A percentile compares a stretch with the other conserved stretches of the same genome.
These are phyloP conservation scores for Phylloporus scabripes DNA, from an alignment of 768 basidiomycete species.

Conservation along the genomic window DNA sequence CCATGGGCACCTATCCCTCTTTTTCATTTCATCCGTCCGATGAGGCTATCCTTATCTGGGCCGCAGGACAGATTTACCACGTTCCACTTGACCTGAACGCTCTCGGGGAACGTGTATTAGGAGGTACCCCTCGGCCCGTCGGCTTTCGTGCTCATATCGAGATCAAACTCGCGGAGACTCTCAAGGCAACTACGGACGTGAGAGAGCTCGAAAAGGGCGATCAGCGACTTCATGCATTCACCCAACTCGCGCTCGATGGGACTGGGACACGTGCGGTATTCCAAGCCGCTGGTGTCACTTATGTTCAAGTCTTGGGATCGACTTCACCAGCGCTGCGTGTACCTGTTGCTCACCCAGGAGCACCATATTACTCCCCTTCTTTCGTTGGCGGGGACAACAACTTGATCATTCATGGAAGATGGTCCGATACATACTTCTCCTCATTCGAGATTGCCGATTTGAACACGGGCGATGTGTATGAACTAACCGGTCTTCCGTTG, in stretches of 20 bases:
- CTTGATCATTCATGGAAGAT: slow-evolving; percentile 58
- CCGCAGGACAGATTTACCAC: slow-evolving; percentile 61
- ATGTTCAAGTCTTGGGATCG: slow-evolving; percentile 21
- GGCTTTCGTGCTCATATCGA: slow-evolving; percentile 60
- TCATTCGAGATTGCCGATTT: slow-evolving; percentile 62
- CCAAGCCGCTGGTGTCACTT: slow-evolving; percentile 54
- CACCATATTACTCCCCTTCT: slow-evolving; percentile 62
- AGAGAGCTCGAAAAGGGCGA: slow-evolving; percentile 47
- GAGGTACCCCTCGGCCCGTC: slow-evolving; percentile 42
- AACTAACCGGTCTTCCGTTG: slow-evolving; percentile 52
- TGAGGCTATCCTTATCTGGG: slow-evolving; percentile 58
- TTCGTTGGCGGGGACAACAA: slow-evolving; percentile 40
- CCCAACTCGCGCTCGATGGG: slow-evolving; percentile 53
- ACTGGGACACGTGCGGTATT: slow-evolving; percentile 51
- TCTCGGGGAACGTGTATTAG: slow-evolving; percentile 44
- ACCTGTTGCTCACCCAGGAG: slow-evolving; percentile 44
- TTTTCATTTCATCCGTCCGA: slow-evolving; percentile 48
- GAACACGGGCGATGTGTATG: slow-evolving; percentile 37
- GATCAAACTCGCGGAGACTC: slow-evolving; percentile 59
- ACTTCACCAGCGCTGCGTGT: slow-evolving; percentile 33
- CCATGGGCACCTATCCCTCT: slow-evolving; percentile 77
- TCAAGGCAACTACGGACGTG: slow-evolving; percentile 44
- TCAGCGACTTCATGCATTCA: slow-evolving; percentile 58
- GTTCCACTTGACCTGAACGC: slow-evolving; percentile 42
- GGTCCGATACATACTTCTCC: slow-evolving; percentile 61